Percentiles rank a stretch among this genome's conserved stretches.
phyloP scores from a whole-genome alignment of 768 basidiomycete species.

The Lactarius sp. region DNA sequence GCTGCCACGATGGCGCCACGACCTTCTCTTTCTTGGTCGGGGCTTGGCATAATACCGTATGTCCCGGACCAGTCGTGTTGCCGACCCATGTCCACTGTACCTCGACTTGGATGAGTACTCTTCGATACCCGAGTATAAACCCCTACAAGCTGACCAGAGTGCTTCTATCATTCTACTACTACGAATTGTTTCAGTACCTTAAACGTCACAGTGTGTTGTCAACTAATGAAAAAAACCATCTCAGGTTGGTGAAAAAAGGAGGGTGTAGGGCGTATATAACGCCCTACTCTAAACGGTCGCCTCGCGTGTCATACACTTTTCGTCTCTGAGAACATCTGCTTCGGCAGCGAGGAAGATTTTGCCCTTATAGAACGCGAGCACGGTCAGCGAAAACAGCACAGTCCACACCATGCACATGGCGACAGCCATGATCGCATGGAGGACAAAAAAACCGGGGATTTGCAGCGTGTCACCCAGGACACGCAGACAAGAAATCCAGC shows the following conservation, averaged over 20 bases:
- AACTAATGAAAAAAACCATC: background rate
- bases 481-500: conserved; percentile 43
- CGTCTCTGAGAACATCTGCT: conserved; percentile 42
- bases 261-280: background rate
- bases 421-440: conserved; percentile 40
- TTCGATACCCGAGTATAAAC: too few relatives aligned
- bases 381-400: conserved; percentile 40
- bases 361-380: conserved; percentile 40
- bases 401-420: conserved; percentile 40
- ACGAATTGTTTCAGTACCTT: background rate
- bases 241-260: background rate
- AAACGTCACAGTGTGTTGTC: background rate
- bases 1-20: too few relatives aligned
- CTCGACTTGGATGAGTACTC: too few relatives aligned
- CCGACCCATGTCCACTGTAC: too few relatives aligned
- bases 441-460: conserved; percentile 36
- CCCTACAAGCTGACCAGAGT: background rate
- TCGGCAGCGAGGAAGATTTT: conserved; percentile 40
- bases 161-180: background rate
- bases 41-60: too few relatives aligned
- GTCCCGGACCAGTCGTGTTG: too few relatives aligned
- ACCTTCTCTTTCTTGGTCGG: too few relatives aligned
- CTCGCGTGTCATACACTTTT: background rate
- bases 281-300: background rate
- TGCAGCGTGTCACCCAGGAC: conserved; percentile 41